Base-by-base conservation (phyloP, 441 rosid species). In the Cnidoscolus chayamansa region DNA sequence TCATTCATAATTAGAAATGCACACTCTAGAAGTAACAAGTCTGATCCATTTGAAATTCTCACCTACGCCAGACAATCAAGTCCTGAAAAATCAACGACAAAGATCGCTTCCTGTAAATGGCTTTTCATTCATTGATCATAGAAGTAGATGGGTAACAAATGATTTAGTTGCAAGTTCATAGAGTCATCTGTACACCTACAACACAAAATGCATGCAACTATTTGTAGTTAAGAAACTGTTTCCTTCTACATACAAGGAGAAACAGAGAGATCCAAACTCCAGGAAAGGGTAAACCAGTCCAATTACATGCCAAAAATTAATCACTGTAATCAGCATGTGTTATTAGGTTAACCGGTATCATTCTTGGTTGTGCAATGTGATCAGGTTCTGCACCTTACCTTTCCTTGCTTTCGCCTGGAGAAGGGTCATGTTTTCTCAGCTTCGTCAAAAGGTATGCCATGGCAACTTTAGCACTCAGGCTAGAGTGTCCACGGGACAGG, bases 381-480 rank as follows among this genome's bases (percentile, higher is more conserved):
- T 20, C 63, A 5, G 47, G 65, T 31, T 63, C 6, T 32, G 49
- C 43, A 65, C 61, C 76, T 79, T 64, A 72, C 56, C 71, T 61
- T 75, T 53, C 81, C 70, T 74, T 32, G 55, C 81, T 83, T 71
- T 78, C 85, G 70, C 84, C 70, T 63, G 81, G 71, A 16, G 82
- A 80, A 71, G 84, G 78, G 40, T 82, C 84, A 1, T 83, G 88
- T 76, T 88, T 90, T 43, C 86, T 79, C 79, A 90, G 81, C 86
- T 92, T 94, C 2, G 93, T 84, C 85, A 94, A 75, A 80, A 94
- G 77, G 78, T 82, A 92, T 48, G 94, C 98, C 79, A 89, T 67
- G 12, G 88, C 94, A 67, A 90, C 94, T 80, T 92, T 94, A 54
- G 92, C 97, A n/a, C 94, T 93, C n/a, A 94, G 81, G 53, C 84